Evolutionary conservation across 139 green algal species (phyloP), one percentile per base, ranked within the genome.

Genomic region (Picochlorum sp.): DNA sequence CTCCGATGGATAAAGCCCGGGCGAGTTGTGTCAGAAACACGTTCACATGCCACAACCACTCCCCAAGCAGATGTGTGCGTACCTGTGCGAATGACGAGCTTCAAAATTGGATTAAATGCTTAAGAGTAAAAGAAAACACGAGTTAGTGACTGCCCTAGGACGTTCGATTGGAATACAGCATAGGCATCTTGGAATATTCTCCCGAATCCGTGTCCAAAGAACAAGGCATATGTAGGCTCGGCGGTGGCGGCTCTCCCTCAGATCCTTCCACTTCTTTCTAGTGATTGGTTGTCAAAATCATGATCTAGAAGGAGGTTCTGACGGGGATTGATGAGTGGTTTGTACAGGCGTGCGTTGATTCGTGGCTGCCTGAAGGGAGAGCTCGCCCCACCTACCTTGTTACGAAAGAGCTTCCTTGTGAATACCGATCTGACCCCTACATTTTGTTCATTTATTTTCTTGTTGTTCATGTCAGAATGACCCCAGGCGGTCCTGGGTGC

Each of bases 401-500:
- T 75, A 75, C 69, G 37, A 41, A 10, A 75, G 44, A 21, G 15
- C 37, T 45, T 66, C 62, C 62, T 70, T 20, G 62, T 32, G 62
- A 75, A 74, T 34, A 28, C 51, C 57, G 64, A 24, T 75, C 69
- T 75, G 69, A 75, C 62, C 68, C 50, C 61, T 50, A 54, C 16
- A 5, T 21, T 54, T 54, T 55, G 32, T 24, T 45, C 26, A 21
- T 13, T 14, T 14, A 47, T 45, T 21, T 62, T 24, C 26, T 62
- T 62, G 6, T 47, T 62, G 14, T 62, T 15, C 20, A 66, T 56
- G 61, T 45, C 61, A 56, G 37, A 23, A 41, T 66, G 61, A 69
- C 28, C 67, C 50, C 49, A 41, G 67, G 49, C 49, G 84, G 84
- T 79, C 68, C 77, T 79, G 78, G 78, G 81, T 78, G 79, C 81